phyloP scores from a whole-genome alignment of 2,329 filamentous ascomycete species.

The Juglanconis sp. region DNA sequence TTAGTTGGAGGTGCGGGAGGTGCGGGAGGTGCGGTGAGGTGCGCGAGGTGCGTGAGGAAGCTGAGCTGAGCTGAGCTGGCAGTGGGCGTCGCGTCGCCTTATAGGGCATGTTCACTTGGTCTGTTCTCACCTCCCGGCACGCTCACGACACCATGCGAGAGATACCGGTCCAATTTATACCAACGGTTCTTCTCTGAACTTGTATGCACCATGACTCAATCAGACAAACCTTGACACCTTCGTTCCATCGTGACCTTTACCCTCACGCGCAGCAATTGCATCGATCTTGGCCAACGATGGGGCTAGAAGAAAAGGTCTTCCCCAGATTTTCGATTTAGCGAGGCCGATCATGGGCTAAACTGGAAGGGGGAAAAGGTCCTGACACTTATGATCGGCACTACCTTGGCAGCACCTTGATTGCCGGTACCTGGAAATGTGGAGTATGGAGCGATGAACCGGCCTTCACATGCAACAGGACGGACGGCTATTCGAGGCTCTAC shows the following conservation, averaged over 20 bases:
- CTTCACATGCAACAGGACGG: slow-evolving; percentile 1
- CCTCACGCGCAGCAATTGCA: neutral
- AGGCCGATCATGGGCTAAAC: neutral
- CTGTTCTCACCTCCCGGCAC: too few relatives aligned
- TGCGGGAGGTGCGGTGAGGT: neutral
- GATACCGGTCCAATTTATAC: neutral
- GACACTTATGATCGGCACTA: neutral
- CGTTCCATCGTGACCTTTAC: neutral
- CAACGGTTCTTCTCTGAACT: neutral
- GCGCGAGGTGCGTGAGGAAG: neutral
- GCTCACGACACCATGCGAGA: neutral
- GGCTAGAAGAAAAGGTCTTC: neutral
- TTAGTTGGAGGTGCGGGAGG: neutral
- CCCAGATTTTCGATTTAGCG: slow-evolving; percentile 4
- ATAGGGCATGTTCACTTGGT: neutral
- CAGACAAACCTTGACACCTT: neutral
- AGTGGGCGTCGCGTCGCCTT: neutral
- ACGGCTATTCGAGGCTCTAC: slow-evolving; percentile 10
- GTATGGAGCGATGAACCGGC: neutral
- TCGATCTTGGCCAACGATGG: neutral
- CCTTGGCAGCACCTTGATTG: neutral
- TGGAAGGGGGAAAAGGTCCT: neutral
- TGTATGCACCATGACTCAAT: slow-evolving; percentile 5
- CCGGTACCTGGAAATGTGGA: slow-evolving; percentile 9
- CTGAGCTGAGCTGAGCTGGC: too few relatives aligned